phyloP scores from a whole-genome alignment of 257 asterid species.

The Anisodus acutangulus region DNA sequence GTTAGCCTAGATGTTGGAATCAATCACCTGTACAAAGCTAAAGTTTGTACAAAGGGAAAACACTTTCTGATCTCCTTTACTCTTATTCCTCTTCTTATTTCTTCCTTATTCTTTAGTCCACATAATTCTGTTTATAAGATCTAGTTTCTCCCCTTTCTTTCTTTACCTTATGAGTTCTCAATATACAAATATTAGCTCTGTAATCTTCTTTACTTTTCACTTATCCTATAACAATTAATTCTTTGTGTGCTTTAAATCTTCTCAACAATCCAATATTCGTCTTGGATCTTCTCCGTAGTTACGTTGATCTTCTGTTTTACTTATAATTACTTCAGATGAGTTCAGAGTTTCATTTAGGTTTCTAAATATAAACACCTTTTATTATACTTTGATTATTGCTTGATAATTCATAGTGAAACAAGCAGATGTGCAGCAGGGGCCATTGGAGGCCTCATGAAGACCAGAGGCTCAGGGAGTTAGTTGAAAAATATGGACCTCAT shows the following conservation, averaged over 20 bases:
- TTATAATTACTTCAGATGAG: background rate
- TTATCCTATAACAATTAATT: background rate
- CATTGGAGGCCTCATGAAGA: constrained; percentile 74
- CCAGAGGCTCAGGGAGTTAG: constrained; percentile 54
- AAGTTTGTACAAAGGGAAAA: constrained; percentile 14
- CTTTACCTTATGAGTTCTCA: background rate
- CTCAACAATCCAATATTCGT: background rate
- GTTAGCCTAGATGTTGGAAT: constrained; percentile 24
- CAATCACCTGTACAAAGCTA: constrained; percentile 19
- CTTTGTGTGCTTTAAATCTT: background rate
- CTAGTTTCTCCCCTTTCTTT: background rate
- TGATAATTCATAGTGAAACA: background rate
- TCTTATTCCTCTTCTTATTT: background rate
- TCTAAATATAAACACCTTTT: background rate
- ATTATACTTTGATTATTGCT: constrained; percentile 9
- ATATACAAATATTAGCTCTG: background rate
- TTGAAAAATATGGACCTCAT: constrained; percentile 59
- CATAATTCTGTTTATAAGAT: background rate
- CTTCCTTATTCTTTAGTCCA: background rate
- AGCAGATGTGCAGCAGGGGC: constrained; percentile 41
- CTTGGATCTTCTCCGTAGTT: background rate
- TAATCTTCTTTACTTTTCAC: background rate
- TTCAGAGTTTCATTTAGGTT: background rate
- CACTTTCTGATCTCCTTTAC: constrained; percentile 21
- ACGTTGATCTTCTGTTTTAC: background rate